These are phyloP conservation scores for Penicillium waksmanii DNA, from an alignment of 495 filamentous ascomycete genomes.

Conservation along the genomic window DNA sequence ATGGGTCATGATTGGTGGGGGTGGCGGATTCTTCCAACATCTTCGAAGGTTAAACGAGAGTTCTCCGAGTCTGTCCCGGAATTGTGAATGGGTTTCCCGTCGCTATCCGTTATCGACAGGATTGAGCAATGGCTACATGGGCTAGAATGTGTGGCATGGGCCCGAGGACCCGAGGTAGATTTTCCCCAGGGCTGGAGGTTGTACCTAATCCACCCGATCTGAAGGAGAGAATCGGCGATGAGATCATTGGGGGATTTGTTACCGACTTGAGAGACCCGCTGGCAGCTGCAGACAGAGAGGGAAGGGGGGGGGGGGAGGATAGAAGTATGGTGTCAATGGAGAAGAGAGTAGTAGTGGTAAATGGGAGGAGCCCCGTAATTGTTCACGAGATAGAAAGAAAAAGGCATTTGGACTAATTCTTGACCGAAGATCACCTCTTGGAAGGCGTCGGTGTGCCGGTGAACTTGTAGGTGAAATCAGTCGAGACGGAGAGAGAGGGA, in stretches of 20 bases:
- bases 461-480: slow-evolving; percentile 12
- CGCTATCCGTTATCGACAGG: slow-evolving; percentile 21
- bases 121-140: not conserved
- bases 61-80: slow-evolving; percentile 35
- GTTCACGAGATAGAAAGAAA: not conserved
- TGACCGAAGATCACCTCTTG: slow-evolving; percentile 14
- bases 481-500: not conserved
- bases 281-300: too few relatives aligned
- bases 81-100: slow-evolving; percentile 23
- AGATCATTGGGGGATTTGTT: slow-evolving; percentile 23
- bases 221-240: slow-evolving; percentile 16
- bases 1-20: slow-evolving; percentile 6
- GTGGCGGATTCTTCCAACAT: slow-evolving; percentile 3
- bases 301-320: too few relatives aligned
- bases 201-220: slow-evolving; percentile 32
- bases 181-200: not conserved
- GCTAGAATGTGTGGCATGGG: not conserved
- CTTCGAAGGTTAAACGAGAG: slow-evolving; percentile 19
- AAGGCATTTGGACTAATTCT: not conserved
- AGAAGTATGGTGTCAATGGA: not conserved
- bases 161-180: slow-evolving; percentile 33
- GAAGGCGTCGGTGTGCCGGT: slow-evolving; percentile 28
- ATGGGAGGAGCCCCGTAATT: not conserved
- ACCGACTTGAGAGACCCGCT: slow-evolving; percentile 7
- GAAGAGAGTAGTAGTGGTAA: not conserved